Evolutionary conservation across 176 grass and related monocot species (phyloP).

Genomic region (Calamus simplicifolius): DNA sequence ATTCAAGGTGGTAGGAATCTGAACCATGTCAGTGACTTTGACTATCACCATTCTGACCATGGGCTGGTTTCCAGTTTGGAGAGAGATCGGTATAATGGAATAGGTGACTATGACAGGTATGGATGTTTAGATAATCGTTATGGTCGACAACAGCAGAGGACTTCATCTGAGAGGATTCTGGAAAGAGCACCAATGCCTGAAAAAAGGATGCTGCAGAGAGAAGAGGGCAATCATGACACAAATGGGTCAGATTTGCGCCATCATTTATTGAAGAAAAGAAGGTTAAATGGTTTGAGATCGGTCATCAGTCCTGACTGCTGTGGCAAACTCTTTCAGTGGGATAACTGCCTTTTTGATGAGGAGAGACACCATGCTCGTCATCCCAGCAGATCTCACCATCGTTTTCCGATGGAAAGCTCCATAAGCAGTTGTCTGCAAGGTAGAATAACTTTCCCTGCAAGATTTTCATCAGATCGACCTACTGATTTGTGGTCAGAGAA

Average conservation of each 20-base stretch:
- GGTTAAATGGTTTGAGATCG: slow-evolving; percentile 18
- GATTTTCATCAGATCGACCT: slow-evolving; percentile 15
- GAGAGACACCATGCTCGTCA: slow-evolving; percentile 6
- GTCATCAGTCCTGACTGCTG: neutral
- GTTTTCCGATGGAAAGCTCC: neutral
- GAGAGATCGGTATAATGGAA: slow-evolving; percentile 11
- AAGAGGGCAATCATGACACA: neutral
- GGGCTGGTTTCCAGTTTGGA: neutral
- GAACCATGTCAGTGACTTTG: neutral
- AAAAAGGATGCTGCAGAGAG: slow-evolving; percentile 9
- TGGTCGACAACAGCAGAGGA: slow-evolving; percentile 21
- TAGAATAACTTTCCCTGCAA: slow-evolving; percentile 43
- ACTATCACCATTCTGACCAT: slow-evolving; percentile 8
- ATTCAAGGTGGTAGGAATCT: slow-evolving; percentile 2
- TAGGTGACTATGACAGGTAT: slow-evolving; percentile 3
- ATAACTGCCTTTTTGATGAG: slow-evolving; percentile 19
- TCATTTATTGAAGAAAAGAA: slow-evolving; percentile 50
- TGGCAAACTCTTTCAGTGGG: neutral
- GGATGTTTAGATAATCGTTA: slow-evolving; percentile 25
- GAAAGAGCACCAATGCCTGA: slow-evolving; percentile 28
- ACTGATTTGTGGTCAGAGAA: slow-evolving; percentile 20
- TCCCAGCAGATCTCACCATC: neutral
- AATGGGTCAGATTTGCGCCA: slow-evolving; percentile 41
- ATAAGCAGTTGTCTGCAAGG: slow-evolving; percentile 28
- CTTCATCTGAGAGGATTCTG: slow-evolving; percentile 23